phyloP scores from a whole-genome alignment of 176 grass and related monocot species.

The Oryza glumipatula region DNA sequence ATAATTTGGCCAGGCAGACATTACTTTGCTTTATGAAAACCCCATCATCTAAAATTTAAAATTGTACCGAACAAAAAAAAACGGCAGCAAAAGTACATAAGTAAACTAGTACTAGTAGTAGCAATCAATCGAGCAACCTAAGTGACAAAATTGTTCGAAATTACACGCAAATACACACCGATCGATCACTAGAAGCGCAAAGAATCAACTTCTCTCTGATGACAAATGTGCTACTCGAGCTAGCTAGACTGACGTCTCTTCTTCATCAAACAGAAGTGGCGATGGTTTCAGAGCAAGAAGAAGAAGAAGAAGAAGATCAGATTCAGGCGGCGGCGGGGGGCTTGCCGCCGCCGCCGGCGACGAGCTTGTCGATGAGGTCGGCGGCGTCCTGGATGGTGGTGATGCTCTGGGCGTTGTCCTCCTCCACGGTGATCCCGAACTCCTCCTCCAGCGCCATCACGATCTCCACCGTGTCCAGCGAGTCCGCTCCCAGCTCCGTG shows the following conservation, averaged over 20 bases:
- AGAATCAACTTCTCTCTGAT: too few species aligned
- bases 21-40: too few species aligned
- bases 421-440: conserved; percentile 76
- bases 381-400: conserved; percentile 83
- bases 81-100: neutral
- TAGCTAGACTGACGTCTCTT: too few species aligned
- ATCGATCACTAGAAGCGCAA: too few species aligned
- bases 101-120: neutral
- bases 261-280: too few species aligned
- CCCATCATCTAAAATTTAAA: too few species aligned
- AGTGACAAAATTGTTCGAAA: neutral
- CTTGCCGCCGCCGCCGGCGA: neutral
- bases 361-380: conserved; percentile 73
- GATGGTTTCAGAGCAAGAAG: too few species aligned
- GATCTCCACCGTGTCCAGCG: conserved; percentile 92
- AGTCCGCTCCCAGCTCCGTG: conserved; percentile 70
- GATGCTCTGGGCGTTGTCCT: conserved; percentile 81
- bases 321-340: too few species aligned
- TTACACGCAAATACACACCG: neutral
- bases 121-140: neutral
- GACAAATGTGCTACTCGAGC: too few species aligned
- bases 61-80: too few species aligned
- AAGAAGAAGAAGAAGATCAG: too few species aligned
- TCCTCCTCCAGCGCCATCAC: conserved; percentile 89
- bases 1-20: neutral